Evolutionary conservation across 306 rosid species (phyloP).

Genomic region (Rosa rugosa): DNA sequence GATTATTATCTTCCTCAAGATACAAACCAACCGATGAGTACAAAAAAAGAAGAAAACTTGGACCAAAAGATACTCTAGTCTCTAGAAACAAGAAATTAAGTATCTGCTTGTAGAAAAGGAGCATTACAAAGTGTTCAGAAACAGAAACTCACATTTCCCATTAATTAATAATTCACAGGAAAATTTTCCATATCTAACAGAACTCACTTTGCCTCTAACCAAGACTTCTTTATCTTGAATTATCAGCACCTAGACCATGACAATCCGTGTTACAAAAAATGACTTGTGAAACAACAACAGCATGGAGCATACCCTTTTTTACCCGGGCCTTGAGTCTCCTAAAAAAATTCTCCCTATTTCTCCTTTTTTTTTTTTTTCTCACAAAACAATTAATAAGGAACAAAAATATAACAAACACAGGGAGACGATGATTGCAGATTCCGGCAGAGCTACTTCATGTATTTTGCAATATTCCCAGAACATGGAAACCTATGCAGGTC

Average conservation of each 20-base stretch:
- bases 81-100: neutral
- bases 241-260: constrained; percentile 1
- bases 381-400: constrained; percentile 22
- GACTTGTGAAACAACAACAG: constrained; percentile 11
- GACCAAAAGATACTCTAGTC: neutral
- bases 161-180: neutral
- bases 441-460: constrained; percentile 23
- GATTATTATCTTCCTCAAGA: neutral
- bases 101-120: neutral
- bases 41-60: neutral
- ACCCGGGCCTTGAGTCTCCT: neutral
- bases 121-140: neutral
- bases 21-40: neutral
- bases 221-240: constrained; percentile 23
- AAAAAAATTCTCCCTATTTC: constrained; percentile 23
- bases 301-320: neutral
- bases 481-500: constrained; percentile 17
- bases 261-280: constrained; percentile 25
- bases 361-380: neutral
- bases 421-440: constrained; percentile 22
- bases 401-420: constrained; percentile 23
- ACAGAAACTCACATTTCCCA: constrained; percentile 9
- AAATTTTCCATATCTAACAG: constrained; percentile 8
- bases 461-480: constrained; percentile 25
- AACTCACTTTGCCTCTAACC: constrained; percentile 8